Percentiles rank a stretch among this genome's conserved stretches.
These are phyloP conservation scores for Grigorovia humatica DNA, from an alignment of 805 yeast species.

Conservation along the genomic window DNA sequence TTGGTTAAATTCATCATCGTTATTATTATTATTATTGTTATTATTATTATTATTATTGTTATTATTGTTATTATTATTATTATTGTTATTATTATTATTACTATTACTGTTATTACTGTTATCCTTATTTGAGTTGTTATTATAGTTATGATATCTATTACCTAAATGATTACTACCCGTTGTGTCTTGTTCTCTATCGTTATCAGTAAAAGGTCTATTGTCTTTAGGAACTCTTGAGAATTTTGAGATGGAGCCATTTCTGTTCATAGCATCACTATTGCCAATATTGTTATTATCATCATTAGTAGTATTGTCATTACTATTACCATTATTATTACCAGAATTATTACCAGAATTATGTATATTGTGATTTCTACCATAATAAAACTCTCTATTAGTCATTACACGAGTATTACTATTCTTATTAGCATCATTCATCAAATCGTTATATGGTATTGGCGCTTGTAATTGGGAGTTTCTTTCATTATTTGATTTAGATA, in stretches of 20 bases:
- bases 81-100: slow-evolving; percentile 5
- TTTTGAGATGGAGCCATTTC: slow-evolving; percentile 1
- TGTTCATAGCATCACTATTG: slow-evolving; percentile 3
- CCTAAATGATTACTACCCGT: too few relatives aligned
- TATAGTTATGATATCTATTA: slow-evolving; percentile 17
- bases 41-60: slow-evolving; percentile 17
- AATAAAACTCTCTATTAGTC: slow-evolving; percentile 20
- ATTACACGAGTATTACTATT: slow-evolving; percentile 10
- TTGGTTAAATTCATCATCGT: background rate
- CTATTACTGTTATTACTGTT: slow-evolving; percentile 5
- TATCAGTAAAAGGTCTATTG: background rate
- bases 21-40: slow-evolving; percentile 9
- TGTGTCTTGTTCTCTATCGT: background rate
- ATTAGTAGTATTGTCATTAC: slow-evolving; percentile 5
- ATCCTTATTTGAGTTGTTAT: too few relatives aligned
- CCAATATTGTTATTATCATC: slow-evolving; percentile 1
- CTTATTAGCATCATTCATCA: background rate
- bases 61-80: slow-evolving; percentile 5
- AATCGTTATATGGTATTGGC: slow-evolving; percentile 3
- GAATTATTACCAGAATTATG: background rate
- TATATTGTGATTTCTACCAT: background rate
- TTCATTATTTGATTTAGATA: slow-evolving; percentile 6
- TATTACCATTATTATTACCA: slow-evolving; percentile 2
- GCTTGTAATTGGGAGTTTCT: slow-evolving; percentile 2
- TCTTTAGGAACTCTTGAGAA: background rate